Percentiles rank a stretch among this genome's conserved stretches.
Evolutionary conservation across 2,329 filamentous ascomycete genomes (phyloP).

Genomic region (Aspergillus neoniger): DNA sequence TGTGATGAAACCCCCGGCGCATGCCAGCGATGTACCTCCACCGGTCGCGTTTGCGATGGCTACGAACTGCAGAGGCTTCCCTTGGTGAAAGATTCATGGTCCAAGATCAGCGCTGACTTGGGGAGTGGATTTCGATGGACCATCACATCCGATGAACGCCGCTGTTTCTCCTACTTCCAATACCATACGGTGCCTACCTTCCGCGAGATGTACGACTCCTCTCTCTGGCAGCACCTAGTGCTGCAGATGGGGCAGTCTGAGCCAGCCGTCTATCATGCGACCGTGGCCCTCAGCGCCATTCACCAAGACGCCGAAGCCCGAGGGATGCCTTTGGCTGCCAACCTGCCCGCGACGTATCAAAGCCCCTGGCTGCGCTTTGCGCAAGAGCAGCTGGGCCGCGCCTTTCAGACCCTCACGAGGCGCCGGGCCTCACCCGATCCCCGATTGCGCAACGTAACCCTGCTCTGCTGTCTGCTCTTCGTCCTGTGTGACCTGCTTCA

Average conservation of each 20-base stretch:
- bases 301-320: neutral
- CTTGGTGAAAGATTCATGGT: neutral
- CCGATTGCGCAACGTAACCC: neutral
- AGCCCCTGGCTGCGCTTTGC: neutral
- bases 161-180: slow-evolving; percentile 14
- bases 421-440: neutral
- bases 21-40: neutral
- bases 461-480: slow-evolving; percentile 8
- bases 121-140: neutral
- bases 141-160: slow-evolving; percentile 29
- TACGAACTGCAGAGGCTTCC: neutral
- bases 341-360: neutral
- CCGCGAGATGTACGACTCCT: neutral
- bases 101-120: neutral
- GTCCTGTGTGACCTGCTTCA: neutral
- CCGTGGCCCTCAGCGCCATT: slow-evolving; percentile 9
- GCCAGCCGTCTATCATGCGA: slow-evolving; percentile 5
- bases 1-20: neutral
- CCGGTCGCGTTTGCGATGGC: neutral
- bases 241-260: slow-evolving; percentile 11
- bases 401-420: neutral
- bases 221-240: slow-evolving; percentile 7
- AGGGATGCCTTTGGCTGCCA: neutral
- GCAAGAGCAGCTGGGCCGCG: neutral
- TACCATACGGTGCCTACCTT: slow-evolving; percentile 1